A percentile compares a stretch with the other conserved stretches of the same genome.
Evolutionary conservation across 1,284 basidiomycete species (phyloP).

Genomic region (Erythrobasidium hasegawianum): DNA sequence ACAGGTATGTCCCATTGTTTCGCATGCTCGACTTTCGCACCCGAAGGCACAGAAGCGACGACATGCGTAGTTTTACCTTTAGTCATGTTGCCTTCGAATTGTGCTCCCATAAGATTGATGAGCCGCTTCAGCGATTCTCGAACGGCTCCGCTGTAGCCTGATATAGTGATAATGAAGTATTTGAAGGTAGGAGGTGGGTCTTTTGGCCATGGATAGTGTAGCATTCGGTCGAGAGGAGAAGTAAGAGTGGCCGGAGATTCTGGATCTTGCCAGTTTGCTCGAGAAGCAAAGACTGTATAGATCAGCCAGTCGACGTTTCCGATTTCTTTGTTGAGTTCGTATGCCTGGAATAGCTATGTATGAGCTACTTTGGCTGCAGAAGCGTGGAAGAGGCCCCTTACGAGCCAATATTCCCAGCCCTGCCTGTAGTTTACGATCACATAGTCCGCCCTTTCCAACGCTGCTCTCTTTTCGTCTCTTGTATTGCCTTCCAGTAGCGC

Average conservation of each 20-base stretch:
- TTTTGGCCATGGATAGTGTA: constrained; percentile 59
- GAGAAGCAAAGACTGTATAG: constrained; percentile 57
- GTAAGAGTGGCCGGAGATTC: constrained; percentile 57
- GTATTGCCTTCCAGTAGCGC: constrained; percentile 48
- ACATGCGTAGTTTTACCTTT: constrained; percentile 62
- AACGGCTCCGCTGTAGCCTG: constrained; percentile 78
- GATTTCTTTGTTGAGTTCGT: constrained; percentile 60
- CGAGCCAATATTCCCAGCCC: constrained; percentile 63
- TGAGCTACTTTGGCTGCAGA: background rate
- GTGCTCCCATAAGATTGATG: constrained; percentile 69
- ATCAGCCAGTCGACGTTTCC: constrained; percentile 78
- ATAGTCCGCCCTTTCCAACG: constrained; percentile 44
- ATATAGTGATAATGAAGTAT: constrained; percentile 59
- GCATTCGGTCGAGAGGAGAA: constrained; percentile 63
- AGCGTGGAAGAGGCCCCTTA: constrained; percentile 33
- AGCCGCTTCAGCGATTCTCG: constrained; percentile 81
- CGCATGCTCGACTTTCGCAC: constrained; percentile 71
- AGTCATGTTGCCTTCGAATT: constrained; percentile 73
- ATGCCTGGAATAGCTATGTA: constrained; percentile 54
- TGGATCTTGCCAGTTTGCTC: background rate
- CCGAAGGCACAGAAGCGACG: constrained; percentile 69
- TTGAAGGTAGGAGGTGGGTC: constrained; percentile 47
- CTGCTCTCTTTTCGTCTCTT: constrained; percentile 40
- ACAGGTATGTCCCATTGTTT: constrained; percentile 74
- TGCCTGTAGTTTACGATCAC: constrained; percentile 49